phyloP scores from a whole-genome alignment of 2,329 filamentous ascomycete genomes.

The Shiraia sp. region DNA sequence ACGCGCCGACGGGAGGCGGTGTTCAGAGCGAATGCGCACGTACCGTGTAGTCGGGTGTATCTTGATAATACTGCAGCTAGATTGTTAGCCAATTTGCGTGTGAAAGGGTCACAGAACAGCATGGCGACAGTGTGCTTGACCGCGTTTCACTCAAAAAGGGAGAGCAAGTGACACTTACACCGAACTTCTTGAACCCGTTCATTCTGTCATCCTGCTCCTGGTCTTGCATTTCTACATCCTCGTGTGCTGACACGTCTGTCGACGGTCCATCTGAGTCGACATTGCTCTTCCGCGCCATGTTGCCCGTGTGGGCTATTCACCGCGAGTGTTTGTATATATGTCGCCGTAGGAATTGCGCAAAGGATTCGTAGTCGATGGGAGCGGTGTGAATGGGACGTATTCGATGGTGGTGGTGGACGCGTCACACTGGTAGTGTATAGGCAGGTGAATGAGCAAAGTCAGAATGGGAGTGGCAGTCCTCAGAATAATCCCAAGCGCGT shows the following conservation, averaged over 20 bases:
- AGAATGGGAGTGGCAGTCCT: constrained; percentile 2
- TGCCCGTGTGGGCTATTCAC: constrained; percentile 41
- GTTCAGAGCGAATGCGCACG: constrained; percentile 2
- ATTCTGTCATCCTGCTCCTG: constrained; percentile 37
- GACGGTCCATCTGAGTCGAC: constrained; percentile 41
- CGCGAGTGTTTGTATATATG: constrained; percentile 22
- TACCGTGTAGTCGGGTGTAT: constrained; percentile 67
- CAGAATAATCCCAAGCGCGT: constrained; percentile 1
- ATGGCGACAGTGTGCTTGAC: not conserved
- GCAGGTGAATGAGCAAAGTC: constrained; percentile 1
- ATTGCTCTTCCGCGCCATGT: constrained; percentile 46
- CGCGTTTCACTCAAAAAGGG: constrained; percentile 6
- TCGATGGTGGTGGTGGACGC: constrained; percentile 18
- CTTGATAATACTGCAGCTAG: constrained; percentile 53
- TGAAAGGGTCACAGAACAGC: not conserved
- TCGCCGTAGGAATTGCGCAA: constrained; percentile 6
- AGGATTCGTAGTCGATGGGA: constrained; percentile 6
- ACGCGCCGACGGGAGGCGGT: constrained; percentile 2
- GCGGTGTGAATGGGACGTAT: constrained; percentile 7
- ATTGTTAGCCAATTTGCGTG: constrained; percentile 28
- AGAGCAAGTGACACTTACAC: constrained; percentile 27
- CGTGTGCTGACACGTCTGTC: constrained; percentile 43
- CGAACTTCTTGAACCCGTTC: constrained; percentile 41
- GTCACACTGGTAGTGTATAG: constrained; percentile 14
- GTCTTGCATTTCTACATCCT: constrained; percentile 46